Base-by-base conservation (phyloP, 495 filamentous ascomycete species). In the Neurospora discreta region DNA sequence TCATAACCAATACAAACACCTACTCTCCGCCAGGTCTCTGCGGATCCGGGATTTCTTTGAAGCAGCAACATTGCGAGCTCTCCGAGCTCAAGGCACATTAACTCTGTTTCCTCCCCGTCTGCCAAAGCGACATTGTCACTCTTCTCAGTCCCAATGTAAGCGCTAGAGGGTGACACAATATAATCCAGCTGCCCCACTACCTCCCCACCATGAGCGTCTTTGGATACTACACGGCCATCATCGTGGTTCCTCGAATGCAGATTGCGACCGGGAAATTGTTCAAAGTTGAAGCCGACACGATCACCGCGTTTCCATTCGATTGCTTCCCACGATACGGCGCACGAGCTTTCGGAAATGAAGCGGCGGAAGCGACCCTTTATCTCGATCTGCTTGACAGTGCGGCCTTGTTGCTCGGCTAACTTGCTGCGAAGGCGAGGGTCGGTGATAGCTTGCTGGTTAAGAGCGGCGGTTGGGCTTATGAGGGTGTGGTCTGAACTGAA, bases 111-210 rank as follows among this genome's bases (percentile, higher is more conserved):
- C 5, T 43, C 70, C 15, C 77, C 78, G 9, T 74, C 76, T 3
- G 58, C 72, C 13, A 80, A 43, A n/a, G 68, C 74, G 13, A 68
- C 42, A 10, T 39, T 60, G 26, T 65, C 2, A 41, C 40, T 6
- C 40, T 38, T 23, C 30, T 44, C 60, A 10, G 68, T 58, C 13
- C 70, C 70, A 20, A 71, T 20, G 39, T 41, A 6, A 10, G 13
- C 26, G 69, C 42, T 16, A n/a, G 70, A 4, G 5, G 71, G 71
- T 3, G 71, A 69, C 7, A 60, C 20, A 5, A 76, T 30, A 33
- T 80, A 80, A 58, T 80, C 78, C 18, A 80, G 71, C 69, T 79
- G 78, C 26, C 74, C 78, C 20, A 80, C 76, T 0, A 80, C 71
- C 44, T 80, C 78, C 3, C 77, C 78, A 38, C 72, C 70, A 39